Evolutionary conservation across 2,329 filamentous ascomycete species (phyloP).

Genomic region (Claviceps pusilla): DNA sequence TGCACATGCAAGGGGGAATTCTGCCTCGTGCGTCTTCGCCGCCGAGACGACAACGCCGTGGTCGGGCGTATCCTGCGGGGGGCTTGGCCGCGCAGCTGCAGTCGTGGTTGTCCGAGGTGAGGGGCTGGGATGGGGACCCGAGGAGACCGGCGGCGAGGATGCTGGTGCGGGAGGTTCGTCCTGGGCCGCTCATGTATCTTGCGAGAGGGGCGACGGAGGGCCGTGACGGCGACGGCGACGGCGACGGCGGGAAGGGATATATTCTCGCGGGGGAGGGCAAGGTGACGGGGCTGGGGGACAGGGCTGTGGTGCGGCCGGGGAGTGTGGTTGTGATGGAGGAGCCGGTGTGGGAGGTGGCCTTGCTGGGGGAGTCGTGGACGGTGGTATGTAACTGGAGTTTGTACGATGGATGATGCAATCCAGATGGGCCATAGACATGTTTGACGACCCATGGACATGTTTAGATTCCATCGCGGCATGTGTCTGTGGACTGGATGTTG

Average conservation of each 20-base stretch:
- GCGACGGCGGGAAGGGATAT: constrained; percentile 10
- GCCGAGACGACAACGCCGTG: constrained; percentile 22
- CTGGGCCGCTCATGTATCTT: constrained; percentile 22
- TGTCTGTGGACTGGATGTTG: too few relatives aligned
- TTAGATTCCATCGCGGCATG: too few relatives aligned
- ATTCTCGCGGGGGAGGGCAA: constrained; percentile 24
- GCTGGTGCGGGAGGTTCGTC: constrained; percentile 16
- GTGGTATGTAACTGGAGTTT: constrained; percentile 24
- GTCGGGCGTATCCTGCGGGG: constrained; percentile 20
- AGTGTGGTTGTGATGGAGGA: constrained; percentile 19
- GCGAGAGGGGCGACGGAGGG: constrained; percentile 11
- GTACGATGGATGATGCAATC: too few relatives aligned
- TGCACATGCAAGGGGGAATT: constrained; percentile 4
- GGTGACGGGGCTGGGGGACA: constrained; percentile 20
- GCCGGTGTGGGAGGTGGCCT: constrained; percentile 23
- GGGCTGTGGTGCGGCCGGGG: constrained; percentile 15
- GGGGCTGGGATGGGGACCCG: constrained; percentile 16
- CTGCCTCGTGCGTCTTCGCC: constrained; percentile 21
- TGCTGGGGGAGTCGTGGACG: constrained; percentile 21
- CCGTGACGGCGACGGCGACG: neutral
- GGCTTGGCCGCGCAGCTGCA: constrained; percentile 26
- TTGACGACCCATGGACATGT: too few relatives aligned
- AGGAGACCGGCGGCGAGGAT: constrained; percentile 10
- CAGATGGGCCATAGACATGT: too few relatives aligned
- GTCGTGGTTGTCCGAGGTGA: constrained; percentile 26